phyloP scores from a whole-genome alignment of 495 filamentous ascomycete species.

The Penicillium riverlandense region DNA sequence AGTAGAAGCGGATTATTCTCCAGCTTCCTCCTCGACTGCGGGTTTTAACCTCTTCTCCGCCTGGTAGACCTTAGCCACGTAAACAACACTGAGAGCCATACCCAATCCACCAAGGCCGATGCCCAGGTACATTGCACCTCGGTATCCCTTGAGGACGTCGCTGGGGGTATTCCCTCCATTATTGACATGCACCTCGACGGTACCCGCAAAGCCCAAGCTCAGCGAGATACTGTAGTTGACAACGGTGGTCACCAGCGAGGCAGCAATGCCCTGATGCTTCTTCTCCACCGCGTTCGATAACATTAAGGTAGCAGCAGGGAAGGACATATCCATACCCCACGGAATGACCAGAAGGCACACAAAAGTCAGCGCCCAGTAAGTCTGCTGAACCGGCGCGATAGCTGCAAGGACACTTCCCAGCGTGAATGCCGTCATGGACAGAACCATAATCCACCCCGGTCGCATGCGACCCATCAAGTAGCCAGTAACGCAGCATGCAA shows the following conservation, averaged over 20 bases:
- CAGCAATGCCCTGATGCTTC: slow-evolving; percentile 40
- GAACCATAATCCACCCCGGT: slow-evolving; percentile 38
- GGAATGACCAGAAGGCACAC: slow-evolving; percentile 47
- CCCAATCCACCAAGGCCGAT: slow-evolving; percentile 21
- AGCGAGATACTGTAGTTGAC: slow-evolving; percentile 58
- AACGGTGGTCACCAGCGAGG: slow-evolving; percentile 51
- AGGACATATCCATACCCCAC: slow-evolving; percentile 57
- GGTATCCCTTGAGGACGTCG: slow-evolving; percentile 23
- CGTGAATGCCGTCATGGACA: slow-evolving; percentile 38
- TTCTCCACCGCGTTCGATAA: slow-evolving; percentile 16
- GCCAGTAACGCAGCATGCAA: slow-evolving; percentile 37
- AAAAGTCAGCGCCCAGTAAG: slow-evolving; percentile 41
- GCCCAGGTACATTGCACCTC: slow-evolving; percentile 24
- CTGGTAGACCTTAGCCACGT: slow-evolving; percentile 9
- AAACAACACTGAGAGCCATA: slow-evolving; percentile 11
- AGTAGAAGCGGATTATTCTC: not conserved
- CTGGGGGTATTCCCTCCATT: slow-evolving; percentile 22
- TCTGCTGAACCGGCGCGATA: slow-evolving; percentile 29
- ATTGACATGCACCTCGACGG: slow-evolving; percentile 47
- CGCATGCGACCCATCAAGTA: slow-evolving; percentile 31
- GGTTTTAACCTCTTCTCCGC: not conserved
- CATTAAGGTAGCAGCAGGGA: slow-evolving; percentile 36
- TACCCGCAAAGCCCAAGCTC: slow-evolving; percentile 56
- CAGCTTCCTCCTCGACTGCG: not conserved
- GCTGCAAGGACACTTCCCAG: slow-evolving; percentile 30